Evolutionary conservation across 2,329 filamentous ascomycete species (phyloP), one percentile per base, ranked within the genome.

Genomic region (Gnomoniopsis sp.): DNA sequence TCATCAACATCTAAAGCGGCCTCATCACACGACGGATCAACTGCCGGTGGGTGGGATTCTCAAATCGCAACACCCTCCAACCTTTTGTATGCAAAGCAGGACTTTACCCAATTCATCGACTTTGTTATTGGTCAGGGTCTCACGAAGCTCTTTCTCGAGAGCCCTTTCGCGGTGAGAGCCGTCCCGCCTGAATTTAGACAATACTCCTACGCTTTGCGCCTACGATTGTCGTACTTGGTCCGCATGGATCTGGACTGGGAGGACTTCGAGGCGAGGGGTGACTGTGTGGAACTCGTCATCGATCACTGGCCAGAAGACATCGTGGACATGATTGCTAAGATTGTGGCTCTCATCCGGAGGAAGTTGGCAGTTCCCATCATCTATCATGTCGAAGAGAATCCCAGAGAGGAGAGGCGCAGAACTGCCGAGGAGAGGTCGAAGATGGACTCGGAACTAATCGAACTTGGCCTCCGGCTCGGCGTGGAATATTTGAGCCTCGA

Each of bases 401-500:
- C 76, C 0, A 74, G 75, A 22, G 75, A 74, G 43, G 75, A 77
- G 64, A 70, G 74, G n/a, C 68, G 68, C 43, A 69, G 75, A 34
- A 44, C 71, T 2, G 63, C 66, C 3, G 72, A 74, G 14, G 75
- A 78, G 60, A 74, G 70, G 57, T 69, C 76, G 55, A 53, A 68
- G 7, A 69, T 75, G 54, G 88, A 88, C 65, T 70, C 84, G 15
- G 77, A 81, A 56, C 72, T 89, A 30, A 75, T 88, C 22, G 78
- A 83, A 44, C 84, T 88, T 62, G 87, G 86, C 6, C 72, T 89
- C 22, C 82, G 87, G 15, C 77, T 90, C 48, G 85, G 82, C 1
- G 85, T 88, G 2, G 87, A 89, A 55, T 90, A 85, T 64, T 66
- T 86, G 53, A 85, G 83, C 36, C 72, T 90, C 6, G 86, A 90